These are phyloP conservation scores for Diophrys appendiculata DNA, from an alignment of 73 alveolate species.

Conservation along the genomic window DNA sequence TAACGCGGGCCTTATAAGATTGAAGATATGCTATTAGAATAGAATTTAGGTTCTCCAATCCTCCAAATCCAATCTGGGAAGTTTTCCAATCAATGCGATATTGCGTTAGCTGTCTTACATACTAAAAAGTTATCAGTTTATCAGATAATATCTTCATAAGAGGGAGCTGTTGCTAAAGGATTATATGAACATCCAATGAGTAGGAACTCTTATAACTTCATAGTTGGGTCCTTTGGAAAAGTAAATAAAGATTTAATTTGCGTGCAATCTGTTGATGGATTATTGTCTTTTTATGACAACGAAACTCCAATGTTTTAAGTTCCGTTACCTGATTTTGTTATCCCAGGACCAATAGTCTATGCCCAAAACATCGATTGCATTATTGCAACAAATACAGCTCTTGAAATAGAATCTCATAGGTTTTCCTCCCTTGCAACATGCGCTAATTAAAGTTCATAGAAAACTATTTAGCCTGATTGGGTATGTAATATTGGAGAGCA, in stretches of 20 bases:
- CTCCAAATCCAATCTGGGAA: too few relatives aligned
- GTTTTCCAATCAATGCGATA: too few relatives aligned
- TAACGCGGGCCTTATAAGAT: too few relatives aligned
- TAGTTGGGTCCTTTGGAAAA: constrained; percentile 74
- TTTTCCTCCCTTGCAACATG: constrained; percentile 49
- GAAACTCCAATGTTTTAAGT: constrained; percentile 51
- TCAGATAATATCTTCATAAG: too few relatives aligned
- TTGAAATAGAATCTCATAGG: constrained; percentile 67
- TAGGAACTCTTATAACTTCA: constrained; percentile 74
- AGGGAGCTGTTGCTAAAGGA: too few relatives aligned
- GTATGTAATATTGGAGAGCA: constrained; percentile 77
- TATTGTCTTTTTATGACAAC: constrained; percentile 62
- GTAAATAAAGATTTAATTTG: constrained; percentile 59
- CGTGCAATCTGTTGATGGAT: constrained; percentile 83
- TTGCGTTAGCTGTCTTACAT: too few relatives aligned
- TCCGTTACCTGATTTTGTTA: constrained; percentile 62
- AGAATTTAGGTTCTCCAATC: too few relatives aligned
- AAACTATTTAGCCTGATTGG: constrained; percentile 74
- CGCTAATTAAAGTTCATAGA: constrained; percentile 33
- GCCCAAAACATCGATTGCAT: constrained; percentile 54
- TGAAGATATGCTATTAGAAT: too few relatives aligned
- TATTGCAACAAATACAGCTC: constrained; percentile 46
- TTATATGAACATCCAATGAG: constrained; percentile 65
- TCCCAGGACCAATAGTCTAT: constrained; percentile 83
- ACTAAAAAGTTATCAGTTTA: too few relatives aligned